Conservation (phyloP, 371 early-diverging fungal species). For the Zychaea mexicana region DNA sequence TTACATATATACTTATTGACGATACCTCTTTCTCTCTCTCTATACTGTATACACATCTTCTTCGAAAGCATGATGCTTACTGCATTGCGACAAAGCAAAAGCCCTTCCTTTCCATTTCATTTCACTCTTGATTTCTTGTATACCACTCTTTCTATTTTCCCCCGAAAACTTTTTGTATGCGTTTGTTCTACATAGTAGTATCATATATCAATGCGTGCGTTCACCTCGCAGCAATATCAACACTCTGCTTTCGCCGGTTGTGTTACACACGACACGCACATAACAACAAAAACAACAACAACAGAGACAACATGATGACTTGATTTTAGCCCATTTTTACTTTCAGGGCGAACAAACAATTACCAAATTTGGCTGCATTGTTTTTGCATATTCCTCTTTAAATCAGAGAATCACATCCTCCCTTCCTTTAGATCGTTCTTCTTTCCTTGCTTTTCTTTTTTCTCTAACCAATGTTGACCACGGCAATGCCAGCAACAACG, state of each 20-base stretch:
- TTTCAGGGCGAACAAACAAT: constrained; percentile 18
- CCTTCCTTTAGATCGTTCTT: background rate
- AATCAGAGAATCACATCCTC: background rate
- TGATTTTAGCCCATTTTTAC: background rate
- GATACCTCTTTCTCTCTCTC: constrained; percentile 1
- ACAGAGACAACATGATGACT: background rate
- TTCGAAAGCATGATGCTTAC: too few species aligned
- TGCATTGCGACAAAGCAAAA: too few species aligned
- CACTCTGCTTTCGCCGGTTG: too few species aligned
- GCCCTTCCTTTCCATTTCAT: too few species aligned
- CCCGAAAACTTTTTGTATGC: background rate
- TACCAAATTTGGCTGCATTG: constrained; percentile 15
- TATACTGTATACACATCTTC: too few species aligned
- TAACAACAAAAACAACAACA: too few species aligned
- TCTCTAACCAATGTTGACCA: background rate
- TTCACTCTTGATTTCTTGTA: too few species aligned
- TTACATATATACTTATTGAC: background rate
- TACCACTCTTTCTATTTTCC: too few species aligned
- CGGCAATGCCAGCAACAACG: background rate
- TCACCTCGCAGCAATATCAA: too few species aligned
- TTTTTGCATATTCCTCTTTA: constrained; percentile 1
- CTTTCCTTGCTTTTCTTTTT: constrained; percentile 4
- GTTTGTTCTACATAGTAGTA: too few species aligned
- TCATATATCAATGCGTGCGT: too few species aligned
- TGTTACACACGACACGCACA: too few species aligned